Evolutionary conservation across 805 yeast species (phyloP), one percentile per base, ranked within the genome.

Genomic region (Teunomyces stri): DNA sequence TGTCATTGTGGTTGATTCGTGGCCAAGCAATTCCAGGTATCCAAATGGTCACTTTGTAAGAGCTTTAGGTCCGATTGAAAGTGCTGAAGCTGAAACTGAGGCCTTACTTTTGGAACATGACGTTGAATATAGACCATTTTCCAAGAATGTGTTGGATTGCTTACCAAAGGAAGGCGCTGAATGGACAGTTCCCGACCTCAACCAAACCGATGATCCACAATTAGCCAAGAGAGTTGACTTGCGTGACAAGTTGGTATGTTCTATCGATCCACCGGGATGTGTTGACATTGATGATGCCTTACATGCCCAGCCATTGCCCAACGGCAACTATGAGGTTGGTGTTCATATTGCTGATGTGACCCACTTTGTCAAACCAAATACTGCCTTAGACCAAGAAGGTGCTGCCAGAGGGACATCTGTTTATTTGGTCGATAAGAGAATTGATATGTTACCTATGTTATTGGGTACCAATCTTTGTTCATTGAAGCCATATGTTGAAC

Each of bases 311-410:
- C 63, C 64, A 45, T 75, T 94, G 43, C 90, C 96, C 1, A 94
- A 94, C 64, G 99, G 99, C 0, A 89, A 92, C 63, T 90, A 80
- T 74, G 96, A 94, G 65, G 96, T 94, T 47, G 99, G 99, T 61
- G 99, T 94, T 27, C 99, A 94, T 62, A 94, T 94, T 72, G 99
- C 99, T 7, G 99, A 94, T 69, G 99, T 94, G 27, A 89, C 98
- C 1, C 96, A 94, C 69, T 94, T 94, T 61, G 99, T 94, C 40
- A 89, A 90, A 66, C 85, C 99, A 0, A 86, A 84, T 52, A 89
- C 97, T 3, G 84, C 98, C 0, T 75, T 94, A 50, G 99, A 94
- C 64, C 85, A 81, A 39, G 99, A 94, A 69, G 99, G 97, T 67
- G 96, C 98, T 0, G 79, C 96, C 1, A 82, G 99, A 69, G 98